A percentile compares a stretch with the other conserved stretches of the same genome.
phyloP scores from a whole-genome alignment of 345 rosid genomes.

The Pugionium cornutum region DNA sequence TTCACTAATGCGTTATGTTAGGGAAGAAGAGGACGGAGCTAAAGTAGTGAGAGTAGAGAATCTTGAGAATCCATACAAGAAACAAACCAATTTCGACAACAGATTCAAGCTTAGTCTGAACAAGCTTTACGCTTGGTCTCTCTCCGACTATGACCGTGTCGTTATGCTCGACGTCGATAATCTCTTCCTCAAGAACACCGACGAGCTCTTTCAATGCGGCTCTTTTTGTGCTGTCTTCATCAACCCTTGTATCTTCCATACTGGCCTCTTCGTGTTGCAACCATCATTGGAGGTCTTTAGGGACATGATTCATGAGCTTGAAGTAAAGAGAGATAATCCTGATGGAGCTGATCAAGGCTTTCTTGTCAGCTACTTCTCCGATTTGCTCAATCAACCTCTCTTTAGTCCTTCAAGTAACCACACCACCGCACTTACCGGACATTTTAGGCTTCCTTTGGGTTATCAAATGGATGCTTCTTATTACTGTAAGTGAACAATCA shows the following conservation, averaged over 20 bases:
- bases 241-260: constrained; percentile 61
- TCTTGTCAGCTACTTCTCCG: constrained; percentile 80
- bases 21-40: constrained; percentile 86
- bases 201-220: constrained; percentile 89
- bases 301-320: constrained; percentile 75
- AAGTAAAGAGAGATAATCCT: constrained; percentile 59
- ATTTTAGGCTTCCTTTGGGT: constrained; percentile 87
- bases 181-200: constrained; percentile 38
- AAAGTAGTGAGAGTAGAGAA: constrained; percentile 83
- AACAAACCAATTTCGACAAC: constrained; percentile 52
- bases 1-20: constrained; percentile 32
- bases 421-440: constrained; percentile 57
- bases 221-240: constrained; percentile 70
- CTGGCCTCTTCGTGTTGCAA: constrained; percentile 91
- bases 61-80: constrained; percentile 81
- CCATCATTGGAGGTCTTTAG: constrained; percentile 73
- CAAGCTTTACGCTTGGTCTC: constrained; percentile 91
- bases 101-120: constrained; percentile 89
- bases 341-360: constrained; percentile 99
- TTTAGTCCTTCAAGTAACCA: constrained; percentile 66
- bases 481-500: constrained; percentile 57
- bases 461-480: constrained; percentile 99
- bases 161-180: constrained; percentile 94
- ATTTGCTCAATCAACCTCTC: constrained; percentile 76
- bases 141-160: constrained; percentile 78